phyloP scores from a whole-genome alignment of 2,329 filamentous ascomycete genomes.

The Xylariaceae sp. region DNA sequence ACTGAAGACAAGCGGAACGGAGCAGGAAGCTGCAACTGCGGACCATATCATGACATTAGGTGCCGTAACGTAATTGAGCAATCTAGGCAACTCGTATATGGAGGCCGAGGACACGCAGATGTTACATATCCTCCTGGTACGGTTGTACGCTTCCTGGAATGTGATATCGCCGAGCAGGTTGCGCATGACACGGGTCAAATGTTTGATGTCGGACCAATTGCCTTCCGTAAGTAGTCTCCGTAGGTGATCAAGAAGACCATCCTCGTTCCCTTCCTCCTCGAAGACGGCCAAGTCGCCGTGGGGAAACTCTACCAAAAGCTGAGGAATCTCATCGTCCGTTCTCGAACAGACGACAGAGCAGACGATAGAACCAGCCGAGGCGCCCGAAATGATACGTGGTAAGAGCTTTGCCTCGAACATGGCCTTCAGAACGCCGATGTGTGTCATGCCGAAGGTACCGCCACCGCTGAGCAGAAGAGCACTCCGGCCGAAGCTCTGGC shows the following conservation, averaged over 20 bases:
- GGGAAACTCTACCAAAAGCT: conserved; percentile 69
- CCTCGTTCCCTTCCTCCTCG: conserved; percentile 59
- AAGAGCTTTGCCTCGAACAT: conserved; percentile 75
- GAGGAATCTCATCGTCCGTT: conserved; percentile 77
- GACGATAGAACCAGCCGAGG: conserved; percentile 86
- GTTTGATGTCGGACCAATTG: conserved; percentile 80
- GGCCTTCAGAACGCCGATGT: conserved; percentile 84
- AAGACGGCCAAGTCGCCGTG: conserved; percentile 83
- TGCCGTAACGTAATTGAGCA: conserved; percentile 91
- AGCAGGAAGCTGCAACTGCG: conserved; percentile 93
- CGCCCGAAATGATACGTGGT: conserved; percentile 84
- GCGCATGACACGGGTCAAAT: conserved; percentile 81
- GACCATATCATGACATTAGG: conserved; percentile 97
- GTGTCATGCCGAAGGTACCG: conserved; percentile 88
- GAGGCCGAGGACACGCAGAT: conserved; percentile 90
- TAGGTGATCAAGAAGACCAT: conserved; percentile 69
- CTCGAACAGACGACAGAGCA: conserved; percentile 77
- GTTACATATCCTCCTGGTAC: conserved; percentile 89
- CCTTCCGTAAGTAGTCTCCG: conserved; percentile 78
- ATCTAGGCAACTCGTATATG: conserved; percentile 80
- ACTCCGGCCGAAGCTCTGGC: conserved; percentile 83
- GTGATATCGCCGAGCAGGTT: conserved; percentile 83
- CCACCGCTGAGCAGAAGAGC: conserved; percentile 83
- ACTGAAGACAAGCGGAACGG: conserved; percentile 84
- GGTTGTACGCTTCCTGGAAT: conserved; percentile 93